Evolutionary conservation across 2,329 filamentous ascomycete genomes (phyloP).

Genomic region (Trichoderma aggressivum): DNA sequence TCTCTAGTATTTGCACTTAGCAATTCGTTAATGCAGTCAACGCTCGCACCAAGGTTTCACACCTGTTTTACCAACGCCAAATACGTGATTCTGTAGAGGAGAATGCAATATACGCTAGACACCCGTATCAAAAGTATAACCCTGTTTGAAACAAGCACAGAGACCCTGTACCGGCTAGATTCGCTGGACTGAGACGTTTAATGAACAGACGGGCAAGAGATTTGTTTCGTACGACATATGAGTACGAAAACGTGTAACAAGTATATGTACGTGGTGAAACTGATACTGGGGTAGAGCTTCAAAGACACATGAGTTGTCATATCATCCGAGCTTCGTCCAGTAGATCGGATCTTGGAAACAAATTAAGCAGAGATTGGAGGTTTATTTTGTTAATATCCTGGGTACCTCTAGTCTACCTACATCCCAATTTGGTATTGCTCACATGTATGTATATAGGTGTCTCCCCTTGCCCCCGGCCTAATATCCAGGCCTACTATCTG

Average conservation of each 20-base stretch:
- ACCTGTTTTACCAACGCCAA: background rate
- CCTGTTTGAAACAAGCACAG: background rate
- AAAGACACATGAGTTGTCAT: background rate
- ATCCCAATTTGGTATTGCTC: background rate
- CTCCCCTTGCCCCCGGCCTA: background rate
- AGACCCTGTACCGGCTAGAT: constrained; percentile 8
- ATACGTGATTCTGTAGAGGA: background rate
- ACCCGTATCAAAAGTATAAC: background rate
- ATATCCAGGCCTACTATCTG: background rate
- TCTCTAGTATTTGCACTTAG: constrained; percentile 9
- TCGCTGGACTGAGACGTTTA: background rate
- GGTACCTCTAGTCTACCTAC: too few relatives aligned
- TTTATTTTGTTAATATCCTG: too few relatives aligned
- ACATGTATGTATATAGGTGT: background rate
- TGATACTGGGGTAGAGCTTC: background rate
- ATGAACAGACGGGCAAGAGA: constrained; percentile 1
- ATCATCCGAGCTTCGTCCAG: background rate
- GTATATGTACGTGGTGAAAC: background rate
- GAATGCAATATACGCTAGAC: background rate
- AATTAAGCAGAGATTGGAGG: too few relatives aligned
- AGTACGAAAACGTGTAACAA: background rate
- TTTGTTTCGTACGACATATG: constrained; percentile 2
- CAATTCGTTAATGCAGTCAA: background rate
- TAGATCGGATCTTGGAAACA: background rate
- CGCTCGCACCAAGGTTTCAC: background rate